Conservation (phyloP, 177 flowering plant species). For the Telopea speciosissima region DNA sequence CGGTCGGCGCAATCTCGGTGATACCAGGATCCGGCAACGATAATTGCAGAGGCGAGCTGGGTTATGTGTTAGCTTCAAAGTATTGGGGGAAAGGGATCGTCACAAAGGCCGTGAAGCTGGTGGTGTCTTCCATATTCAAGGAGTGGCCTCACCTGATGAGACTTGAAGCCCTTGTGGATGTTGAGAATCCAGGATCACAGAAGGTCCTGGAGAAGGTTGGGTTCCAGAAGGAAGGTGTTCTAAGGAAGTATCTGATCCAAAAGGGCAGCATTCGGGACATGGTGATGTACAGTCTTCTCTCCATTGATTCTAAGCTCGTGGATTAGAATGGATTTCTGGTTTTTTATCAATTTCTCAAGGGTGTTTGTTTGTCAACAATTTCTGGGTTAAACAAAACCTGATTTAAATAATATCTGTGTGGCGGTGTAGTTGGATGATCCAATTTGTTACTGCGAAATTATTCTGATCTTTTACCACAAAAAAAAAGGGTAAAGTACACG, state of each 20-base stretch:
- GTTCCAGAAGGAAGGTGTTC: constrained; percentile 21
- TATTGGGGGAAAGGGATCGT: constrained; percentile 29
- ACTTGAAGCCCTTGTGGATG: constrained; percentile 23
- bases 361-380: too few species aligned
- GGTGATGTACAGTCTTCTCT: constrained; percentile 21
- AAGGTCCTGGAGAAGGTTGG: constrained; percentile 29
- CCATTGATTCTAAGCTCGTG: constrained; percentile 11
- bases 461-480: too few species aligned
- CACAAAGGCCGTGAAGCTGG: constrained; percentile 26
- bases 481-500: too few species aligned
- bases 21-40: constrained; percentile 1
- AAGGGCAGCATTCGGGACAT: constrained; percentile 20
- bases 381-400: too few species aligned
- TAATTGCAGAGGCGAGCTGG: constrained; percentile 14
- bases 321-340: background rate
- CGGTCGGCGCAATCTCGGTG: constrained; percentile 23
- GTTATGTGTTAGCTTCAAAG: constrained; percentile 20
- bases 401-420: too few species aligned
- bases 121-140: constrained; percentile 8
- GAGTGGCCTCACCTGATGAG: constrained; percentile 24
- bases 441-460: too few species aligned
- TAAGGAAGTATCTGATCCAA: constrained; percentile 17
- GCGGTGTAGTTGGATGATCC: too few species aligned
- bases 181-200: constrained; percentile 19
- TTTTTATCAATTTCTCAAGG: too few species aligned